Evolutionary conservation across 768 basidiomycete genomes (phyloP), one percentile per base, ranked within the genome.

Genomic region (Crepidotus variabilis): DNA sequence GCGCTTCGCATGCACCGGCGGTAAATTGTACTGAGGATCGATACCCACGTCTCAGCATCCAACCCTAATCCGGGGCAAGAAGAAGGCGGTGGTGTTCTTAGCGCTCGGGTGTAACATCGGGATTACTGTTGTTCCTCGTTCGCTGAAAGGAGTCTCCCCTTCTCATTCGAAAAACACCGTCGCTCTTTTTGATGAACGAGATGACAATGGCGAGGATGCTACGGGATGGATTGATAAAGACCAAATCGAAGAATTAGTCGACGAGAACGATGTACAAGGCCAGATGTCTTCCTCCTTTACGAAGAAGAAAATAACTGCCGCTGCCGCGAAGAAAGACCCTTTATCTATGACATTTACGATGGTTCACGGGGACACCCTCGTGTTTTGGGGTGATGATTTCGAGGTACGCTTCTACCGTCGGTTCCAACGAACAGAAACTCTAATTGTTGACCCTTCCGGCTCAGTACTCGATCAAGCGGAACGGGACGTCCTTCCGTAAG

Each of bases 381-480:
- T 78, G 21, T 62, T 79, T 56, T 69, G 67, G 50, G 78, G 78
- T 2, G 74, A 74, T 55, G 67, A 72, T 23, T 78, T 76, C 54
- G 69, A 76, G 69, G 78, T 76, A 57, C n/a, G 71, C 61, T 49
- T 23, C 59, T 24, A 28, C 34, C 51, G 13, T 39, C 24, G 16
- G 47, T 56, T 50, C 54, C 32, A 32, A 49, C 11, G 43, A 47
- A 32, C 28, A 21, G 21, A 22, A 1, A 14, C 47, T 50, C 54
- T 61, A 36, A 61, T 52, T 55, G 22, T 32, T 47, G 61, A 57
- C 43, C 33, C 49, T 34, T 51, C 34, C 58, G 24, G 36, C 48
- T 18, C 57, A 79, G 78, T 79, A 77, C 67, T 73, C 75, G 33
- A 67, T 78, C 53, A 76, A 78, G 55, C 72, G 77, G 1, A 66